Percentiles rank a stretch among this genome's conserved stretches.
These are phyloP conservation scores for Raddia distichophylla DNA, from an alignment of 176 grass and related monocot genomes.

Conservation along the genomic window DNA sequence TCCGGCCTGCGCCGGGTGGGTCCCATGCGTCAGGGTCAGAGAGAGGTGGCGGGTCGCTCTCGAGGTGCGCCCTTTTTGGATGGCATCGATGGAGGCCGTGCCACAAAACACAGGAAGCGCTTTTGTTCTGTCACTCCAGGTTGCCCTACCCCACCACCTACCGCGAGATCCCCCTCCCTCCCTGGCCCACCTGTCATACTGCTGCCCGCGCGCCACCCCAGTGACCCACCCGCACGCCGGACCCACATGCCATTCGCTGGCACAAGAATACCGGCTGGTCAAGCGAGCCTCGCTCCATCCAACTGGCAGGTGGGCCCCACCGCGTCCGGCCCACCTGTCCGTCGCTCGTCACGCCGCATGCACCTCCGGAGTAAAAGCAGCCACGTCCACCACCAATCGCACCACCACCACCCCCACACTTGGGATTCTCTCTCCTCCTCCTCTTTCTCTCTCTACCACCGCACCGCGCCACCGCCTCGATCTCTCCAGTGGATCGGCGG, in stretches of 20 bases:
- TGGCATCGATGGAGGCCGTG: background rate
- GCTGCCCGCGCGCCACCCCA: too few species aligned
- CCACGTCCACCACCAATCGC: background rate
- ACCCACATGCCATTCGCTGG: background rate
- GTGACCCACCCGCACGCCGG: background rate
- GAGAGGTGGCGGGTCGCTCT: background rate
- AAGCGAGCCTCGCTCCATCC: background rate
- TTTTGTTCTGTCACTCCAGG: conserved; percentile 4
- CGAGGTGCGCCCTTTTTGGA: background rate
- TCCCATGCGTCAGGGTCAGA: background rate
- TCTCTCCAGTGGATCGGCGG: background rate
- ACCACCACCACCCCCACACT: too few species aligned
- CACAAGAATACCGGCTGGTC: background rate
- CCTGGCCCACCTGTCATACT: background rate
- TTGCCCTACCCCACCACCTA: background rate
- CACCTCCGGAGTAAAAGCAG: background rate
- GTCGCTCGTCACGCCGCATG: background rate
- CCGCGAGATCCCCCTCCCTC: too few species aligned
- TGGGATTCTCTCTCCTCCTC: background rate
- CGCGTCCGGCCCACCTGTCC: conserved; percentile 42
- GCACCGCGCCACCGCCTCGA: too few species aligned
- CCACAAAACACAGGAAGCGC: background rate
- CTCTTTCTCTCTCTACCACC: background rate
- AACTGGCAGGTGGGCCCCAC: background rate
- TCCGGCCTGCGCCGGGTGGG: background rate